Percentiles rank a stretch among this genome's conserved stretches.
Conservation (phyloP, 768 basidiomycete genomes). For the Suillus spraguei region DNA sequence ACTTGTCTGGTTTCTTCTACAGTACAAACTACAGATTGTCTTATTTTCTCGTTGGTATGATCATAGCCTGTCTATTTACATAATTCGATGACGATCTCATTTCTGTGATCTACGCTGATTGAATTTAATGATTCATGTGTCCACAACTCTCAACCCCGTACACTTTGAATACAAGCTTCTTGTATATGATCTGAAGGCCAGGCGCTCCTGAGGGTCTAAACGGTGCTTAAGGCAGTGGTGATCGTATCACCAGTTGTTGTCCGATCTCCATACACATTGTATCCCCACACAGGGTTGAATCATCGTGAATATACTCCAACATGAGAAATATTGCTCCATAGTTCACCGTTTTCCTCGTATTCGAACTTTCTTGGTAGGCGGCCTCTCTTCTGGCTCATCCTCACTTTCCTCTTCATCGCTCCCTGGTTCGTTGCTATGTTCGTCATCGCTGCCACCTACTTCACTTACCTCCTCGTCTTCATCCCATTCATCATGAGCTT, state of each 20-base stretch:
- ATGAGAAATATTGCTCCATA: constrained; percentile 11
- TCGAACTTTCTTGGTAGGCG: constrained; percentile 59
- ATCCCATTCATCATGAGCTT: constrained; percentile 48
- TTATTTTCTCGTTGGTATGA: neutral
- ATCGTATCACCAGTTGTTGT: neutral
- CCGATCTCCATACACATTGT: neutral
- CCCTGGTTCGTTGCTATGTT: constrained; percentile 37
- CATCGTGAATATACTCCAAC: neutral
- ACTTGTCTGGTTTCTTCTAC: neutral
- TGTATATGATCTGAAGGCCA: neutral
- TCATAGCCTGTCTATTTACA: neutral
- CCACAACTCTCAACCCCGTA: neutral
- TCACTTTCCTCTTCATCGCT: constrained; percentile 39
- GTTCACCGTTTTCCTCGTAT: constrained; percentile 48
- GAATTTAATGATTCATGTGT: neutral
- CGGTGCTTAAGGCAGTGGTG: neutral
- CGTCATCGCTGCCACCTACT: constrained; percentile 46
- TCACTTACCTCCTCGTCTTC: constrained; percentile 70
- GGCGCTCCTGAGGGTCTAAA: neutral
- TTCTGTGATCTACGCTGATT: neutral
- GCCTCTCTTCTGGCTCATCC: constrained; percentile 47
- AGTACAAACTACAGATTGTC: neutral
- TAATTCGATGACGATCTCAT: too few relatives aligned
- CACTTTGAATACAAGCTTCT: neutral
- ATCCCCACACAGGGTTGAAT: neutral